Evolutionary conservation across 805 yeast genomes (phyloP).

Genomic region (Saccharomycopsis microspora): DNA sequence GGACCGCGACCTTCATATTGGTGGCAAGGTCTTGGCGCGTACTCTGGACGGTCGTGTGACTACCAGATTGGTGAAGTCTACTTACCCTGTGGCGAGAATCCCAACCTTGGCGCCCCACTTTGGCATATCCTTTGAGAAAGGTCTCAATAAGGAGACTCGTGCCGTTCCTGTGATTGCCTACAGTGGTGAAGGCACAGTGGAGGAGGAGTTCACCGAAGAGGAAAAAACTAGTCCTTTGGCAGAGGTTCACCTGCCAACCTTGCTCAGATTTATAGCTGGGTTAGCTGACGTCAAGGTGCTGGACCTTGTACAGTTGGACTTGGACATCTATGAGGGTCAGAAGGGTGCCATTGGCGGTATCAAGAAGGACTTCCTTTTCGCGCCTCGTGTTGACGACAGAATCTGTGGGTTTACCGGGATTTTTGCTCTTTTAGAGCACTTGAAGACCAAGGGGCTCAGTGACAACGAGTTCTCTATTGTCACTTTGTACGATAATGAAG

Average conservation of each 20-base stretch:
- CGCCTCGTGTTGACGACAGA: constrained; percentile 81
- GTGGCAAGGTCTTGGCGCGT: constrained; percentile 53
- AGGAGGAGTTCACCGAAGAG: constrained; percentile 38
- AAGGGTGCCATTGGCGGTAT: constrained; percentile 72
- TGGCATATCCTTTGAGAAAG: constrained; percentile 56
- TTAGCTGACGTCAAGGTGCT: constrained; percentile 46
- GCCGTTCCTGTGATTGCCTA: constrained; percentile 73
- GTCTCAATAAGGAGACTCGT: constrained; percentile 67
- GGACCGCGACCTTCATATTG: constrained; percentile 80
- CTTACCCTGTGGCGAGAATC: constrained; percentile 65
- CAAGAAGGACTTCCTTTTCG: constrained; percentile 62
- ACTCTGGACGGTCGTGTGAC: constrained; percentile 25
- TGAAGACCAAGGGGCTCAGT: constrained; percentile 25
- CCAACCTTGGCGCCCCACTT: constrained; percentile 86
- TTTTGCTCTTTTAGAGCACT: constrained; percentile 39
- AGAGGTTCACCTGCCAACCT: constrained; percentile 55
- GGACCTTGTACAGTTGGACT: constrained; percentile 58
- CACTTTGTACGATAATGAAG: constrained; percentile 70
- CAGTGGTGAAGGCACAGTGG: constrained; percentile 21
- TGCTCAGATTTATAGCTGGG: constrained; percentile 59
- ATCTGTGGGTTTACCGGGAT: constrained; percentile 70
- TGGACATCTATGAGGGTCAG: constrained; percentile 75
- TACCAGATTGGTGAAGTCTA: constrained; percentile 39
- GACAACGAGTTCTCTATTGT: constrained; percentile 41
- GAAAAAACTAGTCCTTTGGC: constrained; percentile 53